A percentile compares a stretch with the other conserved stretches of the same genome.
phyloP scores from a whole-genome alignment of 169 alveolate species.

The Plasmodium sp. region DNA sequence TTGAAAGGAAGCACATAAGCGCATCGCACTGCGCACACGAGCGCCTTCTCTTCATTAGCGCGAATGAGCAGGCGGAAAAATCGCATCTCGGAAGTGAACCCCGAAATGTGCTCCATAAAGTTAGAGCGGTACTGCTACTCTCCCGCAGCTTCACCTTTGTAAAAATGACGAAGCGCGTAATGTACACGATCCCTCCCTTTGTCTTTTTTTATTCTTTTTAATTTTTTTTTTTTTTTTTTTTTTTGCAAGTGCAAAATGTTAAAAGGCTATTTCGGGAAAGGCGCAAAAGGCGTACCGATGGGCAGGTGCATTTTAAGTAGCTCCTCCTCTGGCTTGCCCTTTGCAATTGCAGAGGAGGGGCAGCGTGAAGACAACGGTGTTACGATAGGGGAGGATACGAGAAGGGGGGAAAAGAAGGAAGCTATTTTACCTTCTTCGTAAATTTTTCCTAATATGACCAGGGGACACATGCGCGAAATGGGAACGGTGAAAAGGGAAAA shows the following conservation, averaged over 20 bases:
- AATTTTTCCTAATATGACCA: not conserved
- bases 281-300: not conserved
- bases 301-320: not conserved
- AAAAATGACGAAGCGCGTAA: not conserved
- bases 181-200: not conserved
- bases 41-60: not conserved
- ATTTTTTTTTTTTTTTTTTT: not conserved
- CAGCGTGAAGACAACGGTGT: not conserved
- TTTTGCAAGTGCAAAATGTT: not conserved
- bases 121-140: not conserved
- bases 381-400: not conserved
- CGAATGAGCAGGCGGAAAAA: not conserved
- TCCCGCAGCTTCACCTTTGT: not conserved
- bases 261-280: not conserved
- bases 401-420: not conserved
- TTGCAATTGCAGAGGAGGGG: not conserved
- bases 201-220: not conserved
- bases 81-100: not conserved
- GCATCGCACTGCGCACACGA: not conserved
- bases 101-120: not conserved
- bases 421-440: not conserved
- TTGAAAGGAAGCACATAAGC: not conserved
- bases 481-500: not conserved
- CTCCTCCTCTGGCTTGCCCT: not conserved
- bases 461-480: not conserved